Evolutionary conservation across 2,329 filamentous ascomycete genomes (phyloP).

Genomic region (Fusarium anguioides): DNA sequence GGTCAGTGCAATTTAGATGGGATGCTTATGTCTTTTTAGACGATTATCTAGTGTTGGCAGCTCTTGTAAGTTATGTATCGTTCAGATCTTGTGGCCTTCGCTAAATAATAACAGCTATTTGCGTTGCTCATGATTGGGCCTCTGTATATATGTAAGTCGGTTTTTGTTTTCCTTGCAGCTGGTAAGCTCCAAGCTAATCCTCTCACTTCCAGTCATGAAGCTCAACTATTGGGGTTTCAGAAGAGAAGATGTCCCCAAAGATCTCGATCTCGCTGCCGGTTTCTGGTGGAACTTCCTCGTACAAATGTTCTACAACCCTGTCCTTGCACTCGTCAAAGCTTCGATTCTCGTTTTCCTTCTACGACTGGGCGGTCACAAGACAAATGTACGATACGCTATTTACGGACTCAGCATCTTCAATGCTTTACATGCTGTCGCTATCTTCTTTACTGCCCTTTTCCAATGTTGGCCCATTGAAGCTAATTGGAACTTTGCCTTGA

Average conservation of each 20-base stretch:
- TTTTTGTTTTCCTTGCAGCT: neutral
- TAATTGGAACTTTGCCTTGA: slow-evolving; percentile 46
- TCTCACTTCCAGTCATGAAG: slow-evolving; percentile 49
- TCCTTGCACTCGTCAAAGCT: slow-evolving; percentile 58
- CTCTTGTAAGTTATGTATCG: neutral
- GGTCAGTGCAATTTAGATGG: neutral
- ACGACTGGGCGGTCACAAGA: slow-evolving; percentile 55
- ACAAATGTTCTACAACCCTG: slow-evolving; percentile 58
- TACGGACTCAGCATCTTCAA: slow-evolving; percentile 43
- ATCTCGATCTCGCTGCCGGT: slow-evolving; percentile 33
- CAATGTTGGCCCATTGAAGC: slow-evolving; percentile 53
- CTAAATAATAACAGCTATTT: slow-evolving; percentile 23
- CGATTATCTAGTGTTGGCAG: slow-evolving; percentile 27
- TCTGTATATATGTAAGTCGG: slow-evolving; percentile 30
- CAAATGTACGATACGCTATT: slow-evolving; percentile 26
- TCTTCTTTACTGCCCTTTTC: slow-evolving; percentile 54
- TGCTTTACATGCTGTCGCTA: slow-evolving; percentile 46
- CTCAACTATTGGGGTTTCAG: slow-evolving; percentile 50
- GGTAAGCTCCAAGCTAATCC: too few relatives aligned
- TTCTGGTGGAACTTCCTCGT: slow-evolving; percentile 53
- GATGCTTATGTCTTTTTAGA: slow-evolving; percentile 7
- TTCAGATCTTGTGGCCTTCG: fast-evolving
- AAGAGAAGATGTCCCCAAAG: slow-evolving; percentile 36
- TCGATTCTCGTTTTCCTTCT: slow-evolving; percentile 58
- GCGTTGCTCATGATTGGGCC: slow-evolving; percentile 33